A percentile compares a stretch with the other conserved stretches of the same genome.
These are phyloP conservation scores for Fusarium torulosum DNA, from an alignment of 2,329 filamentous ascomycete genomes.

Conservation along the genomic window DNA sequence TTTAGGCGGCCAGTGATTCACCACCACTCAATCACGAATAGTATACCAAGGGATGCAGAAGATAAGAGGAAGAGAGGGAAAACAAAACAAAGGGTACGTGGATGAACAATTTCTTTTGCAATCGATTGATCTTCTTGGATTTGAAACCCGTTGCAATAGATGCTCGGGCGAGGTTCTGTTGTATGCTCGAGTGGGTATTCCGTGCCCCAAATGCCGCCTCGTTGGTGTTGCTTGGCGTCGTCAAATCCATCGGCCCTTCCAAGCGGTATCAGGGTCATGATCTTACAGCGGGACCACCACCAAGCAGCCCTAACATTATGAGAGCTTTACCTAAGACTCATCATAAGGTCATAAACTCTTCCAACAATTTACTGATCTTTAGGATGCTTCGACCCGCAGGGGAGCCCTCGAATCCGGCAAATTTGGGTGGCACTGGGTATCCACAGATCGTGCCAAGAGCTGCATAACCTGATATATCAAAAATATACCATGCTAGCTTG, in stretches of 20 bases:
- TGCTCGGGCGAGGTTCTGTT: background rate
- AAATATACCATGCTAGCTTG: conserved; percentile 14
- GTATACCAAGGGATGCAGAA: background rate
- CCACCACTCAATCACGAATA: too few relatives aligned
- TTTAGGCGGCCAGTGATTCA: conserved; percentile 3
- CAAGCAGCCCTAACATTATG: background rate
- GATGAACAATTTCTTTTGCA: background rate
- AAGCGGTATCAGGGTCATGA: conserved; percentile 11
- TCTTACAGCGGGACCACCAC: background rate
- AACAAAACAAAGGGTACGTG: background rate
- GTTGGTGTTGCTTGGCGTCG: conserved; percentile 13
- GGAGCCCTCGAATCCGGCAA: background rate
- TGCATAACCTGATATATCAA: conserved; percentile 27
- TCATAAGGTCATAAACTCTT: conserved; percentile 11
- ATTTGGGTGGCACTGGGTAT: conserved; percentile 10
- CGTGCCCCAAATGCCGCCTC: background rate
- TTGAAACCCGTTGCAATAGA: background rate
- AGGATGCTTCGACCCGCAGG: background rate
- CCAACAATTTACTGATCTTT: conserved; percentile 2
- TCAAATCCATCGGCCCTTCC: background rate
- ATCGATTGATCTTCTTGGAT: background rate
- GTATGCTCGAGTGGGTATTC: background rate
- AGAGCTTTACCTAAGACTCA: background rate
- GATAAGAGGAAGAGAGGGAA: accelerated
- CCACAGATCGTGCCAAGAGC: conserved; percentile 35